Base-by-base conservation (phyloP, 2,329 filamentous ascomycete species). In the Pezicula rhizophila region DNA sequence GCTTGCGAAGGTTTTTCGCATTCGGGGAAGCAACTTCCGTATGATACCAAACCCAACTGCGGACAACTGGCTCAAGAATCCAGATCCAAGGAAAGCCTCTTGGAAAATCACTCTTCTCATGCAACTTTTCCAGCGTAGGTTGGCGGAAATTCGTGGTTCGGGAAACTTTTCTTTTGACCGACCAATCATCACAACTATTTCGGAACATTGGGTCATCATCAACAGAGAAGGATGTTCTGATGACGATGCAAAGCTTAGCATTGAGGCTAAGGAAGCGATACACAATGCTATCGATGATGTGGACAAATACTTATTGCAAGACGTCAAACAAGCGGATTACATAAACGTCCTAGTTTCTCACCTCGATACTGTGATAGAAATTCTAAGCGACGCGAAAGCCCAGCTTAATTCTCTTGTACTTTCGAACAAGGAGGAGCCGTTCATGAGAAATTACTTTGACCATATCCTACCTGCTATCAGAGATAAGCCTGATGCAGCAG, bases 11-110 rank as follows among this genome's bases (percentile, higher is more conserved):
- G 71, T 70, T 0, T 66, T 79, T 18, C 74, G 78, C 46, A 72
- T 79, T 18, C 65, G 66, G 5, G 63, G 73, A 41, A 78, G 68
- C 43, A 69, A 66, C 49, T 81, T 76, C 52, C 75, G 75, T 2
- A 72, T 74, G 60, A 66, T 82, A 1, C 78, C 78, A 0, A 82
- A 82, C 52, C 78, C 78, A 0, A 81, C 78, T 0, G 66, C 70
- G 1, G 74, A 76, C 46, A 64, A 62, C n/a, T 81, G 77, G 77
- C 71, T 79, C 49, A 76, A 64, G 40, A 58, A 56, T 14, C 46
- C 35, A 5, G 55, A 55, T 23, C 42, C 48, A 14, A 42, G 25
- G 23, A 62, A 58, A 46, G 53, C 60, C 11, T 55, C 60, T 14
- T 64, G 61, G 61, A 62, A 56, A 49, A 58, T 61, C 17, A 54